Base-by-base conservation (phyloP, 257 asterid species). In the Dorcoceras hygrometricum region DNA sequence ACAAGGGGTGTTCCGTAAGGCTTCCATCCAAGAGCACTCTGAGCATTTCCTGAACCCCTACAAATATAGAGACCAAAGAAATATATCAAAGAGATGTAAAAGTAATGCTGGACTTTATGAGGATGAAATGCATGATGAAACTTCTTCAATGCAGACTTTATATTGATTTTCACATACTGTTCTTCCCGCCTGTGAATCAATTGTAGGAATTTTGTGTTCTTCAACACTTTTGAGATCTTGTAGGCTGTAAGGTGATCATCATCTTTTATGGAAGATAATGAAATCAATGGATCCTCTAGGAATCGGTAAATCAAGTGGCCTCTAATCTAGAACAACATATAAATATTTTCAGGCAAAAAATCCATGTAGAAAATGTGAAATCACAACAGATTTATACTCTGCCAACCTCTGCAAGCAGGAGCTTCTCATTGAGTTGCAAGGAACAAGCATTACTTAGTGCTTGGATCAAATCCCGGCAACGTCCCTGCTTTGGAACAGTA, bases 1-100 rank as follows among this genome's bases (percentile, higher is more conserved):
- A 94, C 99, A 53, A 94, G 95, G 74, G 99, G 99, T 32, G 97
- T 88, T 71, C 99, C 99, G 71, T 89, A 90, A 36, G 99, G 92
- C 84, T 90, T 94, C 97, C 97, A 88, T 61, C 97, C 92, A 59
- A 78, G 55, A 71, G 77, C 62, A 75, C 85, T 87, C 82, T 86
- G 98, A 74, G 88, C 73, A 71, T 80, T 79, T 59, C 95, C 87
- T 68, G 87, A 64, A 75, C 87, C 92, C 86, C 99, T 94, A 65
- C 59, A 74, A 29, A 70, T 64, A 66, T 58, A 73, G 23, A 71
- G 70, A 56, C 57, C 69, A 71, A 62, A 24, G 23, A 9, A 23
- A 24, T 66, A 24, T 66, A 51, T 11, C 57, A 68, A 59, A 11
- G 66, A 67, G 24, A 59, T 28, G 60, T 10, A 68, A 23, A 23